These are phyloP conservation scores for Penicillium brevicompactum DNA, from an alignment of 2,329 filamentous ascomycete species.

Conservation along the genomic window DNA sequence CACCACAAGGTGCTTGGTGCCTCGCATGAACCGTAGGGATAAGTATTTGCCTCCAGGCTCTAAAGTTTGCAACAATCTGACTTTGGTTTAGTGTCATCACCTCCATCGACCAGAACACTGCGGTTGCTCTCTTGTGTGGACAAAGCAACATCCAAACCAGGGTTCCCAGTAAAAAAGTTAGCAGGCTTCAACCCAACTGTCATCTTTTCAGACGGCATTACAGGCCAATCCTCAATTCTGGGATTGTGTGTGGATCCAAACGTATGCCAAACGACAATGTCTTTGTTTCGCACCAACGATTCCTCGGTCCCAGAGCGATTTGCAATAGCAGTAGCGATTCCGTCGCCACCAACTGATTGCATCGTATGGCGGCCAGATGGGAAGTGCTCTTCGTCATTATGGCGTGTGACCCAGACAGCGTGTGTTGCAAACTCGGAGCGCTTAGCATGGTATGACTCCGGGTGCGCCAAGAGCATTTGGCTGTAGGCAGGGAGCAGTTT, in stretches of 20 bases:
- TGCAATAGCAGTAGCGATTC: slow-evolving; percentile 18
- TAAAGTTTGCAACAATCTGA: not conserved
- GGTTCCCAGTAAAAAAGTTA: slow-evolving; percentile 27
- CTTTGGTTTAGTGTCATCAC: not conserved
- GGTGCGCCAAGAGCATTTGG: slow-evolving; percentile 58
- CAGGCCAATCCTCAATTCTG: slow-evolving; percentile 43
- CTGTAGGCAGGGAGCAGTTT: slow-evolving; percentile 56
- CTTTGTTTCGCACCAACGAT: slow-evolving; percentile 31
- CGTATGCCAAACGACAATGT: slow-evolving; percentile 41
- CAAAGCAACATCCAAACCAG: slow-evolving; percentile 21
- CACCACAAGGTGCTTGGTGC: too few relatives aligned
- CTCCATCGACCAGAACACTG: not conserved
- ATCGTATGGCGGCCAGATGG: slow-evolving; percentile 55
- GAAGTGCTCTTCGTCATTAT: slow-evolving; percentile 53
- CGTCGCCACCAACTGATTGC: slow-evolving; percentile 38
- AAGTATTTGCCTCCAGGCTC: not conserved
- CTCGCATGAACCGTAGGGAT: too few relatives aligned
- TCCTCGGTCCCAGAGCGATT: slow-evolving; percentile 2
- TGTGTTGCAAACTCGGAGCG: slow-evolving; percentile 55
- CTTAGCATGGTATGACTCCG: slow-evolving; percentile 49
- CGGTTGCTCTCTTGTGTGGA: slow-evolving; percentile 21
- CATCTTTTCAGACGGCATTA: slow-evolving; percentile 37
- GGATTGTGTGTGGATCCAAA: slow-evolving; percentile 47
- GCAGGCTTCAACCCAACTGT: slow-evolving; percentile 24
- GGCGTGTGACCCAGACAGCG: slow-evolving; percentile 55